Base-by-base conservation (phyloP, 495 filamentous ascomycete genomes). In the Neurospora cerealis region DNA sequence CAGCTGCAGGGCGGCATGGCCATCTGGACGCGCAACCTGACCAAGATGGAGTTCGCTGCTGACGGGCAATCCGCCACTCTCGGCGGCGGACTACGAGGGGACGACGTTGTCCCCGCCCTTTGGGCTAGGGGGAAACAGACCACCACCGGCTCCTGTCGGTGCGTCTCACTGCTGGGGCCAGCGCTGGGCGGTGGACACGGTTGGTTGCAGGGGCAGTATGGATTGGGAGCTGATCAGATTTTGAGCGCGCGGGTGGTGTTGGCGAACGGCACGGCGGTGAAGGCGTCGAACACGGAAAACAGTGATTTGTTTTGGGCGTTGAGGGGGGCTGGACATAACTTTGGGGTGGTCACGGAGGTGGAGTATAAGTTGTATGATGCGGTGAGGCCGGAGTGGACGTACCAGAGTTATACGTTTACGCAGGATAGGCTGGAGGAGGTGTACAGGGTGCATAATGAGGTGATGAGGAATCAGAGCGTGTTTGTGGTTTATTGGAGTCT, bases 111-210 rank as follows among this genome's bases (percentile, higher is more conserved):
- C 0, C 69, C 79, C 1, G 70, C 73, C 0, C 73, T 86, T 7
- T 85, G 80, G 75, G 74, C 71, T 36, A 46, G 70, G 4, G 79
- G 80, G 3, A 83, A 83, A 66, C 81, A 83, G 39, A 78, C 78
- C 78, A 85, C 86, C 2, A 88, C 86, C 32, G 88, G 88, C 38
- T 79, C 77, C 0, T 89, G 87, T 54, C 83, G 87, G 73, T 91
- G 89, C 76, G 85, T 86, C 6, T 81, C 85, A 48, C 76, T 83
- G 46, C 70, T 88, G 0, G 88, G 86, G 1, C 85, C 87, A 4
- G 85, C 79, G 0, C 84, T 92, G 19, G 90, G 90, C 10, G 89
- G 89, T 66, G 90, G 89, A 19, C 86, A 90, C 72, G 89, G 90
- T 17, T 83, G 80, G 72, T 81, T 88, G 8, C 85, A 89, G 78